phyloP scores from a whole-genome alignment of 148 eudicot genomes.

The Dianthus caryophyllus region DNA sequence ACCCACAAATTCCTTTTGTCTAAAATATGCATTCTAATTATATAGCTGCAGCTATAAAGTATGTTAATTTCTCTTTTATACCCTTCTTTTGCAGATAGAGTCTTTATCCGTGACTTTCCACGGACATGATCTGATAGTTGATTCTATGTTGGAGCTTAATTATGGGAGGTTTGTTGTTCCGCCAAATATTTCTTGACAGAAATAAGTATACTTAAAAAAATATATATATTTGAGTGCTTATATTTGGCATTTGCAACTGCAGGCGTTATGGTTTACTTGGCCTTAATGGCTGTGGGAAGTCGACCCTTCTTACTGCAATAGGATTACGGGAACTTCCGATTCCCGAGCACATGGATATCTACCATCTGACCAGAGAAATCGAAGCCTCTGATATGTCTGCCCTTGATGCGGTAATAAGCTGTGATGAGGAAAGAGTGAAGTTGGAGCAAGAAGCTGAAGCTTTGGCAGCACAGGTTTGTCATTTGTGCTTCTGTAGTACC shows the following conservation, averaged over 20 bases:
- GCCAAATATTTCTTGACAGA: too few relatives aligned
- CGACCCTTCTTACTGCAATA: conserved; percentile 87
- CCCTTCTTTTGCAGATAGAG: conserved; percentile 71
- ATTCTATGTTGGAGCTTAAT: conserved; percentile 85
- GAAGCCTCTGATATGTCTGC: conserved; percentile 93
- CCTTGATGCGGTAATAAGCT: conserved; percentile 85
- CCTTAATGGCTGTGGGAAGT: conserved; percentile 96
- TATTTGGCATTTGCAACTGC: conserved; percentile 2
- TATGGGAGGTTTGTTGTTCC: conserved; percentile 68
- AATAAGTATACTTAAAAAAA: too few relatives aligned
- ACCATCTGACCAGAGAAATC: conserved; percentile 84
- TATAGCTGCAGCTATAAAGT: neutral
- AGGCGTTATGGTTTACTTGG: conserved; percentile 99
- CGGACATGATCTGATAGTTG: conserved; percentile 93
- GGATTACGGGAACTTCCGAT: conserved; percentile 94
- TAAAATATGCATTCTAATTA: conserved; percentile 12
- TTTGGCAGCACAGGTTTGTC: conserved; percentile 66
- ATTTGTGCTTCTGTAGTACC: too few relatives aligned
- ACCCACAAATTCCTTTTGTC: conserved; percentile 11
- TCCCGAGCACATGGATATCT: conserved; percentile 98
- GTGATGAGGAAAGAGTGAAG: conserved; percentile 87
- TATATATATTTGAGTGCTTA: too few relatives aligned
- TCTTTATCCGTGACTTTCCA: conserved; percentile 95
- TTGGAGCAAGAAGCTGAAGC: conserved; percentile 87
- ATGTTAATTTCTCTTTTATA: neutral